Base-by-base conservation (phyloP, 2,329 filamentous ascomycete species). In the Fusarium beomiforme region DNA sequence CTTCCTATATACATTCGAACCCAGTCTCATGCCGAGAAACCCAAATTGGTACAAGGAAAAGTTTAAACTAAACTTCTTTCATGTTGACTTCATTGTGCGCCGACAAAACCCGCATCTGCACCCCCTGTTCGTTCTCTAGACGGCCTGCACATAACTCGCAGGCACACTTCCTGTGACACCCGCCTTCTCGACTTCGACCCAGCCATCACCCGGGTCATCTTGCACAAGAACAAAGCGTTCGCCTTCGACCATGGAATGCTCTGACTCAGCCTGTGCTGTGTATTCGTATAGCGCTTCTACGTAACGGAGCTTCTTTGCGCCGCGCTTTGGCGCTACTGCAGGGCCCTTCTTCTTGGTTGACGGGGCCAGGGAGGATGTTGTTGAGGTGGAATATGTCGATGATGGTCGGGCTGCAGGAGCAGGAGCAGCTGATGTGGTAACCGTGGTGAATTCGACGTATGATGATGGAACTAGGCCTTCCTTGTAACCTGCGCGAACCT, bases 281-380 rank as follows among this genome's bases (percentile, higher is more conserved):
- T 99, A 99, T 54, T 96, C 93, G 80, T 98, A 99, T 75, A 98
- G 73, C 3, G 96, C 96, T 79, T 97, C 93, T 3, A 97, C 95
- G 76, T 98, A 97, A 78, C 92, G 93, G 37, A 98, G 86, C 80
- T 97, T 97, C 88, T 97, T 98, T 7, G 94, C 95, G 17, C 95
- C 95, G 13, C 95, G 90, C 73, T 91, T 91, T 7, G 96, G 96
- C 17, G 96, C 96, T 8, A 99, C 96, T 0, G 92, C 94, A 0
- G 95, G 95, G 0, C 95, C 95, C 79, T 97, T 94, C 82, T 97
- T 97, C 84, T 95, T 97, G 12, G 84, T 76, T 12, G 79, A 77
- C 19, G 72, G 71, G 11, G 78, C 64, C 11, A 79, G 64, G 6
- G 81, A 81, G 3, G 81, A 81, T 13, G 80, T 79, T 6, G 81